Conservation (phyloP, 306 rosid species). For the Malus sylvestris region DNA sequence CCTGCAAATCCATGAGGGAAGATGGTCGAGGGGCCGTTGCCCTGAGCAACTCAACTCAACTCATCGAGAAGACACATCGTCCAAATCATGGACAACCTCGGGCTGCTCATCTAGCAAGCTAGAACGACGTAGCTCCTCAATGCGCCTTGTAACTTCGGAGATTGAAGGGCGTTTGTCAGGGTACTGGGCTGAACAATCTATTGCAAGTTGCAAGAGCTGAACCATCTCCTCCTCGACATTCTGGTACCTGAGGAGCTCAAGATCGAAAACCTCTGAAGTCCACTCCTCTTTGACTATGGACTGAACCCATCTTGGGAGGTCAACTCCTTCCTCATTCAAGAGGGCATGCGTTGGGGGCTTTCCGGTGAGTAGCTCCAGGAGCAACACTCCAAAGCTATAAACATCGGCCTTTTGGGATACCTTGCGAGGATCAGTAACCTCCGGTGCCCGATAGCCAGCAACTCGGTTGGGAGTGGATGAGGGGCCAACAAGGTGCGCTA, state of each 20-base stretch:
- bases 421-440: slow-evolving; percentile 47
- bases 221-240: slow-evolving; percentile 47
- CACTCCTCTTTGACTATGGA: slow-evolving; percentile 47
- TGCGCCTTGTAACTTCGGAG: slow-evolving; percentile 30
- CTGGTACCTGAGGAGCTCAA: slow-evolving; percentile 47
- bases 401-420: slow-evolving; percentile 51
- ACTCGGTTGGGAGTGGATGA: slow-evolving; percentile 41
- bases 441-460: slow-evolving; percentile 47
- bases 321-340: slow-evolving; percentile 47
- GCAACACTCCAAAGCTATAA: slow-evolving; percentile 48
- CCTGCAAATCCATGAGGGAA: slow-evolving; percentile 7
- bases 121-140: slow-evolving; percentile 37
- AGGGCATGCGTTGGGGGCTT: slow-evolving; percentile 44
- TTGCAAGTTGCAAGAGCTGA: slow-evolving; percentile 48
- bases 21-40: background rate
- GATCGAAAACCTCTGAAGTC: slow-evolving; percentile 50
- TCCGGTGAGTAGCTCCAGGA: slow-evolving; percentile 44
- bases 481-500: slow-evolving; percentile 48
- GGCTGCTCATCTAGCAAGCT: slow-evolving; percentile 20
- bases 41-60: slow-evolving; percentile 11
- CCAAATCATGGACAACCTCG: slow-evolving; percentile 10
- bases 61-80: slow-evolving; percentile 14
- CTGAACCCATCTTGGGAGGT: slow-evolving; percentile 51
- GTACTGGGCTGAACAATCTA: slow-evolving; percentile 43
- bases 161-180: slow-evolving; percentile 45